Base-by-base conservation (phyloP, 164 flowering plant genomes). In the Tetrastigma voinierianum region DNA sequence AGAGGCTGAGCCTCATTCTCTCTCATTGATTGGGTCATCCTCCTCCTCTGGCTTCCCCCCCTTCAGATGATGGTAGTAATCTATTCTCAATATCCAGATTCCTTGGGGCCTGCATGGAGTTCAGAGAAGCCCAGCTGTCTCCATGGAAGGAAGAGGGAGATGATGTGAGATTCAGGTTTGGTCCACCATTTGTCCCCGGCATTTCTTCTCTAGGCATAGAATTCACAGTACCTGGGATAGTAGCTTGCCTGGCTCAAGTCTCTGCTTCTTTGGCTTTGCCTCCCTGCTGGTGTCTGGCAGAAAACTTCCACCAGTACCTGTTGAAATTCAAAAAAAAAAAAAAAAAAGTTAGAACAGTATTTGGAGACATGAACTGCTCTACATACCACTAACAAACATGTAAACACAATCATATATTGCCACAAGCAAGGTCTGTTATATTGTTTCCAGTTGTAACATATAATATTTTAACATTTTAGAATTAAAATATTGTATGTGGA, bases 231-330 rank as follows among this genome's bases (percentile, higher is more conserved):
- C 67, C 17, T 19, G 74, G 67, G 13, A 72, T 24, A 16, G 60
- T 25, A 40, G 59, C 13, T 21, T 74, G 16, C 10, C 19, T 17
- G 46, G 66, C 65, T 77, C 84, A 15, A 46, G 56, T 68, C 70
- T 75, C 62, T 77, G 87, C 61, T 80, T 79, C 74, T 81, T 85
- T 10, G 80, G 79, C 74, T 80, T 81, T 47, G 70, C 81, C 70
- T 81, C 85, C 85, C 70, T 53, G 81, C 71, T 83, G 85, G 59
- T 80, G 84, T 87, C 89, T 2, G 80, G 73, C 10, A 81, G 68
- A 63, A 85, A 85, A 70, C 85, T 83, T 25, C 82, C 43, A 85
- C 73, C 18, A 85, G 84, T 71, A 85, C 79, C 89, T 85, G 81
- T 59, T 53, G 57, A 23, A 71, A 15, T 18, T 55, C 49, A 65